Conservation (phyloP, 2,329 filamentous ascomycete species). For the Hypomyces perniciosus region DNA sequence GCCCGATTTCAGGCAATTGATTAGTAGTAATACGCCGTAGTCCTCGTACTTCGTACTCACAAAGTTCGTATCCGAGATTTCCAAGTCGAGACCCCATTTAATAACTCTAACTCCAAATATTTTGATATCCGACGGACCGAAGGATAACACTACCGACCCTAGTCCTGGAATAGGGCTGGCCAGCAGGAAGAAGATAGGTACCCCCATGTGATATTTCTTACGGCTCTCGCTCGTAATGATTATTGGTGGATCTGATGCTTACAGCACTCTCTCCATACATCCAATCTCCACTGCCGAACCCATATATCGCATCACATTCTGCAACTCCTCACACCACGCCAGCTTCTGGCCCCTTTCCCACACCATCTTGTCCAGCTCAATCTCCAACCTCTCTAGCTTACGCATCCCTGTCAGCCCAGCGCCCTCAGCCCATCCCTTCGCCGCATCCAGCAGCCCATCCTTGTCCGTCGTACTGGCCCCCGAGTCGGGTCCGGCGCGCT, state of each 20-base stretch:
- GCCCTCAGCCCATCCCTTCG: constrained; percentile 18
- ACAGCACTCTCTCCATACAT: constrained; percentile 20
- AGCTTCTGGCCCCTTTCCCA: constrained; percentile 29
- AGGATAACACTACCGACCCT: no score
- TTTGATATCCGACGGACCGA: no score
- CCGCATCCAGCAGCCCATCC: constrained; percentile 14
- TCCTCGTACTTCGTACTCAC: no score
- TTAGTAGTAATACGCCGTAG: no score
- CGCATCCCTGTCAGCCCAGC: constrained; percentile 27
- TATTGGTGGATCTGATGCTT: background rate
- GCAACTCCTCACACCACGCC: constrained; percentile 30
- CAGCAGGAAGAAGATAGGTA: no score
- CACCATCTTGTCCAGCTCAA: constrained; percentile 31
- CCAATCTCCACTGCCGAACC: constrained; percentile 17
- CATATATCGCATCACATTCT: constrained; percentile 21
- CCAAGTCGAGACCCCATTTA: no score
- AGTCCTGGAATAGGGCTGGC: no score
- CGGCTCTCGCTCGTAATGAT: no score
- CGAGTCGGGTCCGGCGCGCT: constrained; percentile 17
- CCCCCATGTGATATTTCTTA: no score
- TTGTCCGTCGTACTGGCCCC: constrained; percentile 13
- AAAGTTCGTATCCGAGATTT: no score
- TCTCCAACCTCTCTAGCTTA: constrained; percentile 32
- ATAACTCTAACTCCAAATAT: no score
- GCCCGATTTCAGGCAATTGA: no score